Evolutionary conservation across 305 asterid genomes (phyloP).

Genomic region (Solanum chacoense): DNA sequence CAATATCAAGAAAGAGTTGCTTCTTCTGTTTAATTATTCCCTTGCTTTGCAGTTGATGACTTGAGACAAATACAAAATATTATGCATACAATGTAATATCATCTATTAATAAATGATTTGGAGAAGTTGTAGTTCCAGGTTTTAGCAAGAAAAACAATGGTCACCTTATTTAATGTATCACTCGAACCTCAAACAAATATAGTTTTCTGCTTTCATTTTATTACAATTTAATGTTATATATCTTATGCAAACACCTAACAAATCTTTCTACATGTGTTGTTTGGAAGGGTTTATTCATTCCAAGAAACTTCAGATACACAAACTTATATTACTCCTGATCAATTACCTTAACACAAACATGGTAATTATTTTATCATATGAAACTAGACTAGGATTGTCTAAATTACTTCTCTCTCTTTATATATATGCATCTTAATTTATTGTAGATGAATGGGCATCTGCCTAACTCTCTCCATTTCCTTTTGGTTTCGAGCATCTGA

Average conservation of each 20-base stretch:
- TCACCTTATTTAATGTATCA: background rate
- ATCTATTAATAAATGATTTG: background rate
- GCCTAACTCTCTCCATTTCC: background rate
- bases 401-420: too few relatives aligned
- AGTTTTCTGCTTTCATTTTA: background rate
- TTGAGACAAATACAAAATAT: background rate
- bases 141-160: background rate
- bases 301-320: background rate
- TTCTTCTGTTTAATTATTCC: too few relatives aligned
- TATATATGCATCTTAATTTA: background rate
- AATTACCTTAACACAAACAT: background rate
- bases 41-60: background rate
- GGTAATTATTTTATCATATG: background rate
- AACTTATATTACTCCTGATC: background rate
- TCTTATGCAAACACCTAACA: background rate
- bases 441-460: background rate
- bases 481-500: background rate
- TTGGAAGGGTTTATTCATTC: background rate
- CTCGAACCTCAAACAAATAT: background rate
- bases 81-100: background rate
- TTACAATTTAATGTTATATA: background rate
- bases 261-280: background rate
- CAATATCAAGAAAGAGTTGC: background rate
- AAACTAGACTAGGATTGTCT: background rate
- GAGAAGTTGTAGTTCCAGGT: background rate